Evolutionary conservation across 805 yeast species (phyloP).

Genomic region (Ogataea methanolica): DNA sequence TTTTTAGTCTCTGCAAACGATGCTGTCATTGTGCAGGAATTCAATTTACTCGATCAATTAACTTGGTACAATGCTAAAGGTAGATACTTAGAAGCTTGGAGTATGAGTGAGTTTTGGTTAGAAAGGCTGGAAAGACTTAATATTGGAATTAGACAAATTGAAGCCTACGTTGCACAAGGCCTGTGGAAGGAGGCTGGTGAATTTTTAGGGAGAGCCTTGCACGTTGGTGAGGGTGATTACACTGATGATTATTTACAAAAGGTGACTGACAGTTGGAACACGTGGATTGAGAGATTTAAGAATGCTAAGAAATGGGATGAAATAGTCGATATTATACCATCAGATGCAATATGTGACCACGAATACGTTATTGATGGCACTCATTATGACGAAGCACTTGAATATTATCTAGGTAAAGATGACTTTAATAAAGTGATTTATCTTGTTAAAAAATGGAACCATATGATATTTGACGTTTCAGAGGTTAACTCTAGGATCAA

Average conservation of each 20-base stretch:
- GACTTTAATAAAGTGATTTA: slow-evolving; percentile 32
- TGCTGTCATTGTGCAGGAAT: slow-evolving; percentile 69
- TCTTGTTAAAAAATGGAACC: slow-evolving; percentile 55
- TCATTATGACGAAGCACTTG: slow-evolving; percentile 44
- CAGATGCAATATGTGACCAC: slow-evolving; percentile 22
- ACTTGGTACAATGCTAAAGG: slow-evolving; percentile 64
- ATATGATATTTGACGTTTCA: slow-evolving; percentile 43
- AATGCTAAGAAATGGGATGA: slow-evolving; percentile 39
- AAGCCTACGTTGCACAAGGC: slow-evolving; percentile 35
- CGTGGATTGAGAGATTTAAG: slow-evolving; percentile 52
- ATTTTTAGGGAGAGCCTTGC: slow-evolving; percentile 41
- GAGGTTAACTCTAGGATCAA: slow-evolving; percentile 44
- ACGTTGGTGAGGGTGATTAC: slow-evolving; percentile 17
- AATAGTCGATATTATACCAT: slow-evolving; percentile 57
- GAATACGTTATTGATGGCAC: slow-evolving; percentile 29
- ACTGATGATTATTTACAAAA: slow-evolving; percentile 17
- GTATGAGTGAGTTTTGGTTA: slow-evolving; percentile 57
- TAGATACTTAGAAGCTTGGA: slow-evolving; percentile 70
- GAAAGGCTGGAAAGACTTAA: slow-evolving; percentile 45
- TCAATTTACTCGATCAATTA: slow-evolving; percentile 64
- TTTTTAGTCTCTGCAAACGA: slow-evolving; percentile 77
- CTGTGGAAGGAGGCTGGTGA: slow-evolving; percentile 54
- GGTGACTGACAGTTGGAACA: slow-evolving; percentile 53
- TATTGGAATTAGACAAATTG: slow-evolving; percentile 57
- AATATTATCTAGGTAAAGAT: slow-evolving; percentile 39